Evolutionary conservation across 2,329 filamentous ascomycete genomes (phyloP).

Genomic region (Akanthomyces dipterigenus): DNA sequence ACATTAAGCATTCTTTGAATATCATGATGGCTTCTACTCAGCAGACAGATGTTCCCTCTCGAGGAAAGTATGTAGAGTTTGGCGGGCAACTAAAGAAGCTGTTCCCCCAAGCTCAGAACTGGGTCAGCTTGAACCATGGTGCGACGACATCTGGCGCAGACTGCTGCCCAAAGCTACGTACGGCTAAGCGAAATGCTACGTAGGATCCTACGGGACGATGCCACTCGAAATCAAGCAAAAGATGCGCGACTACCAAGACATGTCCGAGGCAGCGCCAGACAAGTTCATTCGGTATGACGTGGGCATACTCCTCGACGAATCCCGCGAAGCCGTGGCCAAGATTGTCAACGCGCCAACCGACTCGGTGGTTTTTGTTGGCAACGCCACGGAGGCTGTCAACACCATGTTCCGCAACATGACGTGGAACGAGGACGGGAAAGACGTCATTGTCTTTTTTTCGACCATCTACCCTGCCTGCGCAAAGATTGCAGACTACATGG

Average conservation of each 20-base stretch:
- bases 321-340: slow-evolving; percentile 56
- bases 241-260: slow-evolving; percentile 59
- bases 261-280: slow-evolving; percentile 64
- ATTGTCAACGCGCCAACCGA: slow-evolving; percentile 59
- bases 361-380: slow-evolving; percentile 69
- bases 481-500: slow-evolving; percentile 62
- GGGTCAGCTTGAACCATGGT: slow-evolving; percentile 12
- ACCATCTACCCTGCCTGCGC: slow-evolving; percentile 75
- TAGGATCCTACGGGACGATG: slow-evolving; percentile 74
- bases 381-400: slow-evolving; percentile 74
- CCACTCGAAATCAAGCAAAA: slow-evolving; percentile 55
- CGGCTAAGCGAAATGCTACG: neutral
- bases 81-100: slow-evolving; percentile 2
- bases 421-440: slow-evolving; percentile 62
- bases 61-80: slow-evolving; percentile 10
- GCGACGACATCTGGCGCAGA: neutral
- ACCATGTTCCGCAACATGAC: slow-evolving; percentile 69
- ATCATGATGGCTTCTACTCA: neutral
- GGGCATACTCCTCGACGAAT: slow-evolving; percentile 54
- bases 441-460: slow-evolving; percentile 72
- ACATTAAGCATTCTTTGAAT: neutral
- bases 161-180: neutral
- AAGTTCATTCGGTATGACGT: slow-evolving; percentile 66
- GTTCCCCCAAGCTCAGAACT: slow-evolving; percentile 1
- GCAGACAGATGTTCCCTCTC: neutral